These are phyloP conservation scores for Phytopythium litorale DNA, from an alignment of 352 stramenopile genomes.

Conservation along the genomic window DNA sequence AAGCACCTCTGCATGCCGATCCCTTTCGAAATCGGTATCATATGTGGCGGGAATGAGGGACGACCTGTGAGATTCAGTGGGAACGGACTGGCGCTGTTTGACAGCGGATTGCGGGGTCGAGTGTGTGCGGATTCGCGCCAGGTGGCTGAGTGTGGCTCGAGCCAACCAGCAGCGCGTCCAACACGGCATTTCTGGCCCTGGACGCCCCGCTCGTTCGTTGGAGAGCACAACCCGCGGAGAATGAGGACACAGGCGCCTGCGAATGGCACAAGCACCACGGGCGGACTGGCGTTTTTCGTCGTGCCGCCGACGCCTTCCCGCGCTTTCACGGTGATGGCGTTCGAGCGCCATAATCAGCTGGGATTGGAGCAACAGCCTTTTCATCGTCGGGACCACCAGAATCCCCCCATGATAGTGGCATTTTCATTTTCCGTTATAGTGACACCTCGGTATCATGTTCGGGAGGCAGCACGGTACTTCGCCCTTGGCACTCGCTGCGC, in stretches of 20 bases:
- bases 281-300: neutral
- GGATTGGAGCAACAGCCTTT: neutral
- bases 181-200: neutral
- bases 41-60: too few relatives aligned
- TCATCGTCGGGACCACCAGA: neutral
- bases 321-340: neutral
- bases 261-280: too few relatives aligned
- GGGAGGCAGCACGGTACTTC: neutral
- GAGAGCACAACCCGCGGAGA: too few relatives aligned
- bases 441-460: too few relatives aligned
- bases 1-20: neutral
- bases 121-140: neutral
- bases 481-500: neutral
- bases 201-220: neutral
- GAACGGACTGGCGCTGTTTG: too few relatives aligned
- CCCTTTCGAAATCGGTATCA: neutral
- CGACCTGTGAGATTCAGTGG: too few relatives aligned
- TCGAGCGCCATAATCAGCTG: constrained; percentile 3
- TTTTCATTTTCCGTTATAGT: too few relatives aligned
- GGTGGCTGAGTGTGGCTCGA: neutral
- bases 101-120: too few relatives aligned
- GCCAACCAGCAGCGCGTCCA: neutral
- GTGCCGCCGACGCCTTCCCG: neutral
- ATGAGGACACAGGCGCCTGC: too few relatives aligned
- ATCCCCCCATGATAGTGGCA: too few relatives aligned